Evolutionary conservation across 2,329 filamentous ascomycete species (phyloP).

Genomic region (Magnaporthales sp.): DNA sequence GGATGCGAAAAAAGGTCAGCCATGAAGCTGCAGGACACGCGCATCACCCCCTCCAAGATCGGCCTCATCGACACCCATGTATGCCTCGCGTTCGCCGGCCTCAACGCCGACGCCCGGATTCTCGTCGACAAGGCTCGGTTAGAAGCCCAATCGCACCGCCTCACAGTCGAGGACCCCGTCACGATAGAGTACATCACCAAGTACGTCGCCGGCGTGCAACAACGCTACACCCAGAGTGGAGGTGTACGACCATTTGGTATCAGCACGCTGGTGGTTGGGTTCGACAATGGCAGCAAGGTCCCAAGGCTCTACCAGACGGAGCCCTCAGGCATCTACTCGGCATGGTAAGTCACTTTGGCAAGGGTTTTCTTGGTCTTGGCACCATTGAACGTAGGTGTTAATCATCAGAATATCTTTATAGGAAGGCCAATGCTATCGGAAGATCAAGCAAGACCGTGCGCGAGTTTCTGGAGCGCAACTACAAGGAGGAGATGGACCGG

Average conservation of each 20-base stretch:
- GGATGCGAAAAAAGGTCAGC: constrained; percentile 98
- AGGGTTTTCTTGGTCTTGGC: constrained; percentile 9
- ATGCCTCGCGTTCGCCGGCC: constrained; percentile 90
- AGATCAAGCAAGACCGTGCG: constrained; percentile 98
- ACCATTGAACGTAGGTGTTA: not conserved
- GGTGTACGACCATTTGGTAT: constrained; percentile 98
- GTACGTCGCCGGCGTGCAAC: constrained; percentile 95
- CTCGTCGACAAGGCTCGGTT: constrained; percentile 95
- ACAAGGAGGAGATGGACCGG: constrained; percentile 95
- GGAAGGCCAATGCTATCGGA: constrained; percentile 99
- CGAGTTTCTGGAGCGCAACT: constrained; percentile 97
- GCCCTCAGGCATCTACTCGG: constrained; percentile 98
- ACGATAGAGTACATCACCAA: constrained; percentile 99
- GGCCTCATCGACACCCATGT: constrained; percentile 87
- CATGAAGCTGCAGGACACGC: constrained; percentile 98
- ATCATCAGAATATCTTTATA: constrained; percentile 28
- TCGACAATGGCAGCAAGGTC: constrained; percentile 83
- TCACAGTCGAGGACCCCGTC: constrained; percentile 95
- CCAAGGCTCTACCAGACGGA: constrained; percentile 96
- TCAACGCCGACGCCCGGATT: constrained; percentile 97
- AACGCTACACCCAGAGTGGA: constrained; percentile 97
- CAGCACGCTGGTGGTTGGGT: constrained; percentile 96
- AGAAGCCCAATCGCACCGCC: constrained; percentile 92
- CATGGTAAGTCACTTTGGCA: constrained; percentile 60
- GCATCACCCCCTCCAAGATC: constrained; percentile 98